Evolutionary conservation across 768 basidiomycete species (phyloP), one percentile per base, ranked within the genome.

Genomic region (Tricholoma terreum): DNA sequence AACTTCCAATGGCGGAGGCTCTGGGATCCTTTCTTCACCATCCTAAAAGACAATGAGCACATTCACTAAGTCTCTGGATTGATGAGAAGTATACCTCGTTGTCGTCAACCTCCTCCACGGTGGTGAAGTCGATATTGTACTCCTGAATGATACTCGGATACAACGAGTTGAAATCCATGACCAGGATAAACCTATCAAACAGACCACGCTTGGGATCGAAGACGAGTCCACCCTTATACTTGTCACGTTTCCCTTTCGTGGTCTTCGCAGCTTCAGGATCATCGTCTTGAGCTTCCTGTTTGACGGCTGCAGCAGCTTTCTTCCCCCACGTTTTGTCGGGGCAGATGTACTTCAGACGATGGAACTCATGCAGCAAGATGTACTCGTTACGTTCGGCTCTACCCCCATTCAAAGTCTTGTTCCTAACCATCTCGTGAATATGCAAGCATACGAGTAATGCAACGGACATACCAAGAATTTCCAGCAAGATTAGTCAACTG

Each of bases 141-240:
- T 99, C 97, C 67, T 98, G 97, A 49, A 99, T 99, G 77, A 99
- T 99, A 70, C 92, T 94, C 6, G 97, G 97, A 69, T 99, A 99
- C 55, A 99, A 80, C 59, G 94, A 97, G 73, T 99, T 99, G 86
- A 98, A 99, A 72, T 99, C 97, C 97, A 99, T 99, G 72, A 99
- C 97, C 15, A 99, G 81, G 72, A 98, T 90, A 68, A 81, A 97
- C 65, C 87, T 95, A 77, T 98, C 97, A 92, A 93, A 98, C 38
- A 99, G 77, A 10, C 95, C 93, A 54, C 92, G 80, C 75, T 97
- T 95, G 2, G 97, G 97, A 57, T 97, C 92, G 61, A 99, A 94
- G 17, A 99, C 97, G 52, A 98, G 80, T 72, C 97, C 97, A 70
- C 97, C 97, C 74, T 98, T 97, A 77, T 93, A 99, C 74, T 98